phyloP scores from a whole-genome alignment of 2,329 filamentous ascomycete species.

The Cercospora zeina region DNA sequence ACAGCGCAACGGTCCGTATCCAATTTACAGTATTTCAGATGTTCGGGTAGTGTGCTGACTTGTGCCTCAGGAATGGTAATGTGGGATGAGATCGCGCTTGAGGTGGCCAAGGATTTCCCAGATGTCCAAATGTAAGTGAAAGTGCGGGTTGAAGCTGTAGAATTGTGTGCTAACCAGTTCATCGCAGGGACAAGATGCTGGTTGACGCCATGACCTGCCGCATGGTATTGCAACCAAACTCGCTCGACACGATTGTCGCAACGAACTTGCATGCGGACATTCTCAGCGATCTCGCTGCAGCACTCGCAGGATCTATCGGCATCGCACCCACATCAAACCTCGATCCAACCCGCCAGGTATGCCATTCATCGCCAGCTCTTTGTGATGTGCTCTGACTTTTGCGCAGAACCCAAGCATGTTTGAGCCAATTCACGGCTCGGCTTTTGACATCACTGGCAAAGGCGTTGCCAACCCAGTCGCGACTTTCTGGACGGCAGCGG shows the following conservation, averaged over 20 bases:
- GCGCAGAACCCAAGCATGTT: conserved; percentile 60
- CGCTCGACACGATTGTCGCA: conserved; percentile 63
- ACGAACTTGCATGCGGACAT: conserved; percentile 66
- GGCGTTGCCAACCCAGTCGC: conserved; percentile 63
- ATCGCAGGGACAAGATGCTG: conserved; percentile 62
- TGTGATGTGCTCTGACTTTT: neutral
- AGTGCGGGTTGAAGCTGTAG: neutral
- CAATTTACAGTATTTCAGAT: neutral
- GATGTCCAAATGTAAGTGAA: conserved; percentile 50
- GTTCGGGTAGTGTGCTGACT: neutral
- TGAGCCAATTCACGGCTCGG: conserved; percentile 59
- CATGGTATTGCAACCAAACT: conserved; percentile 62
- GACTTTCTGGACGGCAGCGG: conserved; percentile 60
- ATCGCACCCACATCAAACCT: conserved; percentile 71
- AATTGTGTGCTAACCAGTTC: neutral
- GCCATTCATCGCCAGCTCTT: neutral
- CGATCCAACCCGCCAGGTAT: conserved; percentile 57
- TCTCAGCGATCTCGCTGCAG: conserved; percentile 69
- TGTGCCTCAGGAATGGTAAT: conserved; percentile 56
- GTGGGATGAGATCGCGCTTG: conserved; percentile 63
- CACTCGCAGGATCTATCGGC: conserved; percentile 68
- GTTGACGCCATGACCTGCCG: conserved; percentile 67
- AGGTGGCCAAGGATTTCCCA: conserved; percentile 58
- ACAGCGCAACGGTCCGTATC: conserved; percentile 56
- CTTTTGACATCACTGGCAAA: conserved; percentile 60